Evolutionary conservation across 192 early-diverging fungal species (phyloP), one percentile per base, ranked within the genome.

Genomic region (Helicostylum pulchrum): DNA sequence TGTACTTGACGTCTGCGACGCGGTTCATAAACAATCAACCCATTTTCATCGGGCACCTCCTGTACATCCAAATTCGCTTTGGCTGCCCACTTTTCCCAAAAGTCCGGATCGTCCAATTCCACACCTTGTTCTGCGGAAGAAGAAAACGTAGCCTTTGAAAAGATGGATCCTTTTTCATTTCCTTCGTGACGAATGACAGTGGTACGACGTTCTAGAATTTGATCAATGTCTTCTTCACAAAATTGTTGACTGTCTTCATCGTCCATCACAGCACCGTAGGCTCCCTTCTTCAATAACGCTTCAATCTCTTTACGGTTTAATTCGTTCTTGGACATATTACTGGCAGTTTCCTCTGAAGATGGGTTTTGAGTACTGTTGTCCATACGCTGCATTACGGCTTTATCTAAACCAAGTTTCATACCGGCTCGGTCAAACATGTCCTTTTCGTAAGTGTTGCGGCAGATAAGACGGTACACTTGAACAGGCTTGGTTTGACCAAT

Each of bases 361-460:
- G 71, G 74, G 9, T 64, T 67, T 32, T 74, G 68, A 51, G 43
- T 47, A 19, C 36, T 43, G 2, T 46, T 19, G 44, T 77, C 74
- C 7, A 72, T 68, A 52, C 87, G 74, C 58, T 91, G 89, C 57
- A 94, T 73, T 7, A 94, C 80, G 0, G 91, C 91, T 34, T 79
- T 80, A 60, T 94, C 92, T 14, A 94, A 65, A 34, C 91, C 92
- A 7, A 94, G 82, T 61, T 94, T 94, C 84, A 93, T 81, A 31
- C 91, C 90, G 0, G 92, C 92, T 14, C 87, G 78, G 66, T 93
- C 91, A 84, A 94, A 93, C 90, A 94, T 94, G 26, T 92, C 91
- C 23, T 88, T 88, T 70, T 94, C 92, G 65, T 93, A 93, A 2
- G 92, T 93, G 55, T 94, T 92, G n/a, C 86, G 73, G n/a, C 88